Conservation (phyloP, 106 monocot genomes). For the Allium fistulosum region DNA sequence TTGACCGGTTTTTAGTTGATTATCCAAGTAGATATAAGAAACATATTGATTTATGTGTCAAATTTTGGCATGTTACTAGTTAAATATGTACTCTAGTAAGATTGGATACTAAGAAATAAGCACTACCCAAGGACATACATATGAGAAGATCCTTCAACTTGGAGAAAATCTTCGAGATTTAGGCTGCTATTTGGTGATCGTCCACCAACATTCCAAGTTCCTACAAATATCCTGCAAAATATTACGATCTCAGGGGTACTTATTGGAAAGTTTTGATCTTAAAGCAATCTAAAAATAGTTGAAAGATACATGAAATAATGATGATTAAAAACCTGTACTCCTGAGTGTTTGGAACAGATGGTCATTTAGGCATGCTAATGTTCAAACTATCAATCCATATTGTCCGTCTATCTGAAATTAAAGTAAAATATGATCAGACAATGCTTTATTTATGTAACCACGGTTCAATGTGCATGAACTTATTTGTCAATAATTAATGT, state of each 20-base stretch:
- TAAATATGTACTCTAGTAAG: no score
- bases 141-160: constrained; percentile 70
- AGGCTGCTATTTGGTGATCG: constrained; percentile 55
- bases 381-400: constrained; percentile 53
- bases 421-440: constrained; percentile 11
- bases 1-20: no score
- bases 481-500: no score
- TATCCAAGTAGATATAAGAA: no score
- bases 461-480: no score
- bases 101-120: neutral
- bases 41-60: no score
- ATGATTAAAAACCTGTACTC: constrained; percentile 35
- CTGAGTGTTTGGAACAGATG: constrained; percentile 19
- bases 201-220: constrained; percentile 97
- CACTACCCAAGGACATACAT: constrained; percentile 85
- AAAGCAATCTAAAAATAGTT: no score
- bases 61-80: no score
- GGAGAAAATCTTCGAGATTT: constrained; percentile 75
- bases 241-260: no score
- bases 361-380: constrained; percentile 18
- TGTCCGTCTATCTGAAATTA: constrained; percentile 50
- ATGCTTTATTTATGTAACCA: no score
- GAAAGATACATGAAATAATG: neutral
- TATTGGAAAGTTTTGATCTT: no score
- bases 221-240: constrained; percentile 70